Evolutionary conservation across 129 eudicot species (phyloP).

Genomic region (Flaveria ramosissima): DNA sequence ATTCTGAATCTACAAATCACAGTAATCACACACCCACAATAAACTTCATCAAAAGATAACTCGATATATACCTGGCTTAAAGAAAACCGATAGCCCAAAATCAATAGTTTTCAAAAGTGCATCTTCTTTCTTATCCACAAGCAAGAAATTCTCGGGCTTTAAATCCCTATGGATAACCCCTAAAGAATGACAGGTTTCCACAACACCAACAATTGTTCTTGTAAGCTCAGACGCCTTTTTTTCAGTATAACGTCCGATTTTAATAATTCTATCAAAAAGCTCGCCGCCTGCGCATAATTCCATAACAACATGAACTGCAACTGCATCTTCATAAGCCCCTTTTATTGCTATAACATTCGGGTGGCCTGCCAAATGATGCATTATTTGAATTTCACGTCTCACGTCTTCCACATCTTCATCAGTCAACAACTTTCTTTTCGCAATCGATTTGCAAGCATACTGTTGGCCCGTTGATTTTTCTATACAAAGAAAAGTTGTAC

Average conservation of each 20-base stretch:
- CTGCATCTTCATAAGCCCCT: slow-evolving; percentile 94
- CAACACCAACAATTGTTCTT: slow-evolving; percentile 88
- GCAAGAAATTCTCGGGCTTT: slow-evolving; percentile 90
- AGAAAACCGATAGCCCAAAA: slow-evolving; percentile 83
- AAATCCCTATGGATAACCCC: slow-evolving; percentile 95
- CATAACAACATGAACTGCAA: slow-evolving; percentile 94
- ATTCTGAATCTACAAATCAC: slow-evolving; percentile 12
- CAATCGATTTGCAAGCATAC: slow-evolving; percentile 92
- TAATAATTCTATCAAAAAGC: slow-evolving; percentile 94
- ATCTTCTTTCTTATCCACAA: slow-evolving; percentile 86
- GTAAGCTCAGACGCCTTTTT: slow-evolving; percentile 90
- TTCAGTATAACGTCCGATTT: slow-evolving; percentile 85
- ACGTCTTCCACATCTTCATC: slow-evolving; percentile 96
- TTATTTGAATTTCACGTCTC: slow-evolving; percentile 93
- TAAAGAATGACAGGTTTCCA: slow-evolving; percentile 86
- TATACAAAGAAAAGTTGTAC: slow-evolving; percentile 73
- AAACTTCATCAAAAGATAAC: slow-evolving; percentile 27
- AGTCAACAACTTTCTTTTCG: slow-evolving; percentile 81
- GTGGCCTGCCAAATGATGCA: slow-evolving; percentile 92
- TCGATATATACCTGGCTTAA: slow-evolving; percentile 75
- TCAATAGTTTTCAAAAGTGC: slow-evolving; percentile 89
- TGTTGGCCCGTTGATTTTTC: slow-evolving; percentile 67
- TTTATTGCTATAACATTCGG: slow-evolving; percentile 86
- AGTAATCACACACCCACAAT: slow-evolving; percentile 6
- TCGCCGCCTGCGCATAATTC: slow-evolving; percentile 93